Evolutionary conservation across 495 filamentous ascomycete genomes (phyloP), one percentile per base, ranked within the genome.

Genomic region (Penicillium bovifimosum): DNA sequence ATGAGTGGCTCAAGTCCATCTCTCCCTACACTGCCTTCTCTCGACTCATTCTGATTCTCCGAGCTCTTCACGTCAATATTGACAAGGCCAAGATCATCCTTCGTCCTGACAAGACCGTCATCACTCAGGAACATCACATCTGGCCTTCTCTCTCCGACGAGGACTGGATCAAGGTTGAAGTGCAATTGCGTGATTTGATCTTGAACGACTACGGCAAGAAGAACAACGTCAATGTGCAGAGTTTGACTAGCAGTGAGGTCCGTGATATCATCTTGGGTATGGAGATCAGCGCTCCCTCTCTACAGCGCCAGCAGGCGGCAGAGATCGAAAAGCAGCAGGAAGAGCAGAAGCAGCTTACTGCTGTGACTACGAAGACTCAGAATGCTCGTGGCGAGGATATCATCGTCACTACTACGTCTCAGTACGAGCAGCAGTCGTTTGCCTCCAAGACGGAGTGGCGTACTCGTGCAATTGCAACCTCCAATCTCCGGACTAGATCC

Each of bases 281-380:
- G 95, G 95, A 99, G 70, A 99, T 99, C 53, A 93, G 88, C 52
- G 95, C 95, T 5, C 95, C 95, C 4, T 96, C 91, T 1, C 86
- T 99, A 87, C 95, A 99, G 70, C 86, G 95, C 46, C 95, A 99
- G 74, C 95, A 97, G 72, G 95, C 95, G 4, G 92, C 93, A 52
- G 95, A 99, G 72, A 96, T 99, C 52, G 95, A 99, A 72, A 96
- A 96, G 78, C 95, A 97, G 70, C 90, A 96, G 68, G 85, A 96
- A 64, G 93, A 97, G 67, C 88, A 95, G 71, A 86, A 88, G 68
- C 93, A 97, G 68, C 81, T 97, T 55, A 99, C 95, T 13, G 93
- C 95, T 16, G 92, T 96, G 20, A 97, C 93, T 0, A 99, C 95
- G 34, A 96, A 96, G 76, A 99, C 95, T 0, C 91, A 96, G 66